A percentile compares a stretch with the other conserved stretches of the same genome.
Conservation (phyloP, 2,329 filamentous ascomycete species). For the Seiridium unicorne region DNA sequence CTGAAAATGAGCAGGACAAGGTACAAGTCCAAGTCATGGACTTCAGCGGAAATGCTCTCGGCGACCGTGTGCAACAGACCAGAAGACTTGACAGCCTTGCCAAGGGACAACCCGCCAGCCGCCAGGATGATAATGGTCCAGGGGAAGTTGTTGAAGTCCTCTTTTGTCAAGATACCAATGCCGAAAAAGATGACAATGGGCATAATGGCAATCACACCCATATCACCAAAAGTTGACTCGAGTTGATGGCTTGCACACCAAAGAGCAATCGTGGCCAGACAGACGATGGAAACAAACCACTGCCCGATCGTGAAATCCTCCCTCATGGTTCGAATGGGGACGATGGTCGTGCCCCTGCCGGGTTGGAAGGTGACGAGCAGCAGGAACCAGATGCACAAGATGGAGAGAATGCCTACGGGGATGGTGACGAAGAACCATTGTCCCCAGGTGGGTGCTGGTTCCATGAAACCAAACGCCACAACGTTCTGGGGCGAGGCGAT, state of each 20-base stretch:
- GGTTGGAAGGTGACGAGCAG: slow-evolving; percentile 84
- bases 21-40: slow-evolving; percentile 81
- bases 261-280: slow-evolving; percentile 77
- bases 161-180: slow-evolving; percentile 92
- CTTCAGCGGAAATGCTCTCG: slow-evolving; percentile 66
- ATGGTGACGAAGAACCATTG: slow-evolving; percentile 97
- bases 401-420: slow-evolving; percentile 86
- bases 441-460: slow-evolving; percentile 86
- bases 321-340: slow-evolving; percentile 85
- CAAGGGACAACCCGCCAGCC: slow-evolving; percentile 86
- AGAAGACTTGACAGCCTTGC: slow-evolving; percentile 91
- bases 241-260: slow-evolving; percentile 94
- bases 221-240: slow-evolving; percentile 86
- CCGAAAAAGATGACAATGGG: slow-evolving; percentile 96
- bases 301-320: slow-evolving; percentile 87
- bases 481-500: slow-evolving; percentile 98
- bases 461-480: slow-evolving; percentile 94
- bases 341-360: slow-evolving; percentile 80
- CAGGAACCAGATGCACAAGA: slow-evolving; percentile 85
- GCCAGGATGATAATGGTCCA: slow-evolving; percentile 99
- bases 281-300: slow-evolving; percentile 87
- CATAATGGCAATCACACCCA: slow-evolving; percentile 97
- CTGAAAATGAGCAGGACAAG: slow-evolving; percentile 84
- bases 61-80: slow-evolving; percentile 90
- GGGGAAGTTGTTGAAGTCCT: slow-evolving; percentile 99